Evolutionary conservation across 768 basidiomycete species (phyloP), one percentile per base, ranked within the genome.

Genomic region (Lentinus brumalis): DNA sequence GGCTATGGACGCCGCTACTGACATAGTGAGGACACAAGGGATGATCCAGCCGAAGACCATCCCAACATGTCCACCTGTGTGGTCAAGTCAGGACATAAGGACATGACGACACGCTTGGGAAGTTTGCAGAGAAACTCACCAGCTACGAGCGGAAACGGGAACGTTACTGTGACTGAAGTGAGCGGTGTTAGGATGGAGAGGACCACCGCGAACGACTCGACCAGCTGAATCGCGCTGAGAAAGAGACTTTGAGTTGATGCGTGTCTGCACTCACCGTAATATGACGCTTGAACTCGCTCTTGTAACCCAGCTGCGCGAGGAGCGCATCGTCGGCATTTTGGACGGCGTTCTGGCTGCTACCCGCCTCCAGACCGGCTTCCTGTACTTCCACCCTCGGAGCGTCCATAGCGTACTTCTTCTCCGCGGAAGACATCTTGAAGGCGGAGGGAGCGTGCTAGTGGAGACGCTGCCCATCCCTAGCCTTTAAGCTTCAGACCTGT

Each of bases 31-130:
- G 50, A 86, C 73, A 65, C 79, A 80, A 5, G 88, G 89, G 64
- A 89, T 87, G 30, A 89, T 73, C 89, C 88, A 91, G 39, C 88
- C 89, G 76, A 85, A 90, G 18, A 89, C 82, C 81, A 91, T 84
- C 16, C 89, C 89, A 21, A 88, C 87, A 73, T 91, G 88, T 3
- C 89, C 89, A 54, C 89, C 89, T 85, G 52, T 11, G 7, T 0
- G 18, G 32, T 3, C 1, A 9, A 15, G 30, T 2, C 18, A 47
- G 35, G 56, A 53, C 12, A 15, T 1, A 31, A 10, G 51, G 9
- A 54, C 56, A 46, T 44, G 39, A 18, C 31, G 21, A 2, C 26
- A 55, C 40, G 15, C 16, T 9, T 2, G 6, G 3, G 7, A 16
- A 7, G 16, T 1, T 15, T 45, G 16, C 15, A 45, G 3, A 35